A percentile compares a stretch with the other conserved stretches of the same genome.
Conservation (phyloP, 2,329 filamentous ascomycete species). For the Beauveria varroae region DNA sequence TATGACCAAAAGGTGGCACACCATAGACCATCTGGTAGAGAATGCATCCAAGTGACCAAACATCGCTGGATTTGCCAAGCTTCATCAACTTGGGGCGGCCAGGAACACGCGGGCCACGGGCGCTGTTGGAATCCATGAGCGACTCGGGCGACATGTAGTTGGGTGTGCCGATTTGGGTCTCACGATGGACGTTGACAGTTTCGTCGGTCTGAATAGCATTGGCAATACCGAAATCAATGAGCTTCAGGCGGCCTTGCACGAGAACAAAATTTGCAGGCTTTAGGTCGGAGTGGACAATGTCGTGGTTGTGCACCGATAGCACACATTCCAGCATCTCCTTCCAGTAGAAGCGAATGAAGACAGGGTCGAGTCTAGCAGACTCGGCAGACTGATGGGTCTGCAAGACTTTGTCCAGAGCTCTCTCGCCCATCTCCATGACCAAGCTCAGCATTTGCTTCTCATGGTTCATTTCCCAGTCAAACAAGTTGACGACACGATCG, state of each 20-base stretch:
- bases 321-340: slow-evolving; percentile 98
- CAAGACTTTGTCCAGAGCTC: slow-evolving; percentile 83
- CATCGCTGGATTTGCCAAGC: slow-evolving; percentile 88
- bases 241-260: slow-evolving; percentile 80
- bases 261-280: slow-evolving; percentile 97
- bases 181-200: slow-evolving; percentile 94
- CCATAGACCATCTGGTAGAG: slow-evolving; percentile 98
- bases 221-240: slow-evolving; percentile 98
- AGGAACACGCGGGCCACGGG: slow-evolving; percentile 35
- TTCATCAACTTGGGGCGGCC: slow-evolving; percentile 73
- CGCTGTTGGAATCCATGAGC: slow-evolving; percentile 75
- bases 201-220: slow-evolving; percentile 94
- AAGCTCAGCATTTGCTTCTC: slow-evolving; percentile 84
- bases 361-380: slow-evolving; percentile 71
- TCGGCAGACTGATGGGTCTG: slow-evolving; percentile 64
- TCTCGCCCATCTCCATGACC: slow-evolving; percentile 95
- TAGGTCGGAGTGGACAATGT: slow-evolving; percentile 93
- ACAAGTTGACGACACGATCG: slow-evolving; percentile 82
- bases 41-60: slow-evolving; percentile 95
- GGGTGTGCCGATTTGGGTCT: slow-evolving; percentile 89
- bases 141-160: slow-evolving; percentile 99
- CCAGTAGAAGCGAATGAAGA: slow-evolving; percentile 97
- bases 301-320: slow-evolving; percentile 75
- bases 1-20: slow-evolving; percentile 90
- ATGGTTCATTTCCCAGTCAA: slow-evolving; percentile 89